phyloP scores from a whole-genome alignment of 202 grass and related monocot species.

The Setaria viridis region DNA sequence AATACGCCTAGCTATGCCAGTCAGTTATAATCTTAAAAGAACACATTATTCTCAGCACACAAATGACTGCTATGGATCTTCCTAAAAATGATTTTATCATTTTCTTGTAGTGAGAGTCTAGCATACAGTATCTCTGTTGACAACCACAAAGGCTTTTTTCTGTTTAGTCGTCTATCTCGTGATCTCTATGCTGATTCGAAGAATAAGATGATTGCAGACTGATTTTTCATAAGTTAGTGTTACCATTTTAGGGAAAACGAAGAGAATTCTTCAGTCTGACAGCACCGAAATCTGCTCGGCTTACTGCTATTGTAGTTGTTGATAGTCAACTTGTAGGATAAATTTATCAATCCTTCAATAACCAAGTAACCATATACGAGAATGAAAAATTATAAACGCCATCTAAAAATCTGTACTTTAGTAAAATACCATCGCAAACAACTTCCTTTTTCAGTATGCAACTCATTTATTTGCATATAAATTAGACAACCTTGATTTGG shows the following conservation, averaged over 20 bases:
- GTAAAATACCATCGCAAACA: background rate
- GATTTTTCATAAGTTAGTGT: conserved; percentile 26
- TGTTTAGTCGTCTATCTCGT: conserved; percentile 25
- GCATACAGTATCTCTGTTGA: conserved; percentile 19
- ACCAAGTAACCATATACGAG: background rate
- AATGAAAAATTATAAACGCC: background rate
- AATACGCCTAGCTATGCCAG: background rate
- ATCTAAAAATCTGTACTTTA: background rate
- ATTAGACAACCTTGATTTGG: background rate
- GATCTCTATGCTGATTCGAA: background rate
- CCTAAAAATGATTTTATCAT: conserved; percentile 10
- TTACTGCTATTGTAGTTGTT: background rate
- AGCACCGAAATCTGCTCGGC: background rate
- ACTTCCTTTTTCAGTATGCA: background rate
- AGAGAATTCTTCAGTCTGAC: background rate
- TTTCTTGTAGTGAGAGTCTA: conserved; percentile 10
- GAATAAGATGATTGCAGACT: conserved; percentile 23
- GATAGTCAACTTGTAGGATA: background rate
- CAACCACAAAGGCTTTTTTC: background rate
- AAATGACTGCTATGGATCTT: conserved; percentile 1
- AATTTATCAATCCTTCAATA: background rate
- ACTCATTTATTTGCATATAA: background rate
- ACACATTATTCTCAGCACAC: conserved; percentile 26
- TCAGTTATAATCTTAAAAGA: background rate
- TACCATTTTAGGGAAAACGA: background rate